phyloP scores from a whole-genome alignment of 148 eudicot species.

The Arbutus unedo region DNA sequence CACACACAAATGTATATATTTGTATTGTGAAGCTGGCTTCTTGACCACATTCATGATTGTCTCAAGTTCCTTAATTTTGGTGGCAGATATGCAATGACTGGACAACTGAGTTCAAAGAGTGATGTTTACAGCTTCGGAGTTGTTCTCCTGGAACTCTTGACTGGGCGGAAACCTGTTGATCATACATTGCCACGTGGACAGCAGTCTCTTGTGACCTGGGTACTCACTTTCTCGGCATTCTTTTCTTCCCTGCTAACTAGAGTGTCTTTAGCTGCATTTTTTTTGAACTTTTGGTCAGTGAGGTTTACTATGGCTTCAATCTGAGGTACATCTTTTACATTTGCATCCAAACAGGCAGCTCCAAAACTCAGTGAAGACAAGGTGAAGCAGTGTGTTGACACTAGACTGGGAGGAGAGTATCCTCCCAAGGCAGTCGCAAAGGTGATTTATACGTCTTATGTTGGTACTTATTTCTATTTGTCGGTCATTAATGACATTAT shows the following conservation, averaged over 20 bases:
- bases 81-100: conserved; percentile 83
- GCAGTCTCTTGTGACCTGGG: conserved; percentile 87
- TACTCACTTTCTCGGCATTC: conserved; percentile 17
- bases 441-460: conserved; percentile 28
- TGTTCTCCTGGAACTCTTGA: conserved; percentile 72
- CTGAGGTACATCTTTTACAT: background rate
- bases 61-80: background rate
- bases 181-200: conserved; percentile 84
- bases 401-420: conserved; percentile 54
- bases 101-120: conserved; percentile 74
- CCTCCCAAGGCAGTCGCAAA: conserved; percentile 81
- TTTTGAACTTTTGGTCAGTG: background rate
- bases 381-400: conserved; percentile 70
- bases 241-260: background rate
- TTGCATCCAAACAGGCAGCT: conserved; percentile 46
- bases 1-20: no score
- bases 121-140: conserved; percentile 87
- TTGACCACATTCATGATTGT: background rate
- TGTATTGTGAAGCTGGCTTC: background rate
- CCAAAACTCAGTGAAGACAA: conserved; percentile 83
- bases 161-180: conserved; percentile 85
- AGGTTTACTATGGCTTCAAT: background rate
- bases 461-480: background rate
- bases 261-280: background rate
- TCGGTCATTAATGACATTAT: background rate